Conservation (phyloP, 768 basidiomycete genomes). For the Termitomyces eurrhizus region DNA sequence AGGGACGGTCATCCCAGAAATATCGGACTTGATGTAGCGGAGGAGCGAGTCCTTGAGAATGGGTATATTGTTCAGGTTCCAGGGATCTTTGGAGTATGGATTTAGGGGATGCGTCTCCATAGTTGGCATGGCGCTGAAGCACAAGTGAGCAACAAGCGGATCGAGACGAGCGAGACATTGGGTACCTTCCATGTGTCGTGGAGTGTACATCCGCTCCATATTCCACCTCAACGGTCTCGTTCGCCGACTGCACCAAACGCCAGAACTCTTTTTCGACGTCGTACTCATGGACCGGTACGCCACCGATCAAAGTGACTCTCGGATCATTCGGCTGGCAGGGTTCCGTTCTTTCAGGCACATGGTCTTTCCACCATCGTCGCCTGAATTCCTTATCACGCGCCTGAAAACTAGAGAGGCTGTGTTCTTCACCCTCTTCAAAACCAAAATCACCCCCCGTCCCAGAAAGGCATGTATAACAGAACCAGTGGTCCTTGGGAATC, state of each 20-base stretch:
- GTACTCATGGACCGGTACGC: slow-evolving; percentile 73
- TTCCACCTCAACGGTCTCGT: slow-evolving; percentile 95
- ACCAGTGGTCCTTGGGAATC: slow-evolving; percentile 96
- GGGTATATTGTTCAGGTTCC: slow-evolving; percentile 98
- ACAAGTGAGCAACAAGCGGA: slow-evolving; percentile 5
- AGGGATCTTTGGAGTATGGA: slow-evolving; percentile 83
- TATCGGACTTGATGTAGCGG: slow-evolving; percentile 97
- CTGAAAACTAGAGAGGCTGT: slow-evolving; percentile 87
- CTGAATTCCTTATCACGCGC: slow-evolving; percentile 89
- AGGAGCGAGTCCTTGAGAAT: slow-evolving; percentile 90
- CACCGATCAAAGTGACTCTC: slow-evolving; percentile 52
- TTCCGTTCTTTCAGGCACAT: slow-evolving; percentile 48
- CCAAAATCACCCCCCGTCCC: slow-evolving; percentile 95
- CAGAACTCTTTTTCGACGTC: slow-evolving; percentile 97
- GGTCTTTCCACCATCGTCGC: slow-evolving; percentile 80
- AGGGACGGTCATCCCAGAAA: slow-evolving; percentile 98
- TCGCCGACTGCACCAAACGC: slow-evolving; percentile 86
- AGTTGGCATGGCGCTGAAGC: slow-evolving; percentile 84
- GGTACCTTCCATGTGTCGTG: slow-evolving; percentile 92
- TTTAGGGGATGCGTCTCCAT: slow-evolving; percentile 90
- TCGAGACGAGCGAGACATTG: slow-evolving; percentile 17
- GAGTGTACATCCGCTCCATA: slow-evolving; percentile 99
- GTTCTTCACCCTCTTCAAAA: slow-evolving; percentile 97
- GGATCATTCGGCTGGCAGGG: slow-evolving; percentile 37
- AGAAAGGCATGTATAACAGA: slow-evolving; percentile 86